Percentiles rank a stretch among this genome's conserved stretches.
Evolutionary conservation across 2,329 filamentous ascomycete species (phyloP).

Genomic region (Fusarium sp.): DNA sequence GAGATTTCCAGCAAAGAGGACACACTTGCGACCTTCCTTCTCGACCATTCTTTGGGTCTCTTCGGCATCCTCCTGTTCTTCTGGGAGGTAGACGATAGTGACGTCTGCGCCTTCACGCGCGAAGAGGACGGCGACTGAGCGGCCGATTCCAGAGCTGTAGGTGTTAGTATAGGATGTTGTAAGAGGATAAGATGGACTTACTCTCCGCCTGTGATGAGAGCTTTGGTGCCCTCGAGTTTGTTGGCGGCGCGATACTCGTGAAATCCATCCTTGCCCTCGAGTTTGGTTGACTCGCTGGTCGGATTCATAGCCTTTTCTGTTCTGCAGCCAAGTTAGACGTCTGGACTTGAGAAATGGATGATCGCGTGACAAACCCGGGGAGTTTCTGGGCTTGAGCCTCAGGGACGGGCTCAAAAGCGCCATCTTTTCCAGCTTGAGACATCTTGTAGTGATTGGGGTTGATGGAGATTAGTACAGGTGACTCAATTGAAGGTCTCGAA

Average conservation of each 20-base stretch:
- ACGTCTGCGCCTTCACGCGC: slow-evolving; percentile 70
- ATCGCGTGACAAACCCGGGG: slow-evolving; percentile 51
- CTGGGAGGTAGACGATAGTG: slow-evolving; percentile 67
- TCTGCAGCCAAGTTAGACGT: slow-evolving; percentile 25
- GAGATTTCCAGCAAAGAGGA: slow-evolving; percentile 63
- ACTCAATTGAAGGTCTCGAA: not conserved
- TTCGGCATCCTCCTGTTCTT: slow-evolving; percentile 69
- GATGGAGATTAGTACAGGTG: not conserved
- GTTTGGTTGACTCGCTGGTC: slow-evolving; percentile 56
- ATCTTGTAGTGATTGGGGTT: slow-evolving; percentile 17
- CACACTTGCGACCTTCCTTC: slow-evolving; percentile 61
- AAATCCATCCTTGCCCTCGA: slow-evolving; percentile 56
- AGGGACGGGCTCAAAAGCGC: slow-evolving; percentile 53
- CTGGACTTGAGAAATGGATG: fast-evolving
- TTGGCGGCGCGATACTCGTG: slow-evolving; percentile 59
- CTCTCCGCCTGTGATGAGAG: slow-evolving; percentile 69
- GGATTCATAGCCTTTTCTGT: slow-evolving; percentile 57
- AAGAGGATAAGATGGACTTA: slow-evolving; percentile 48
- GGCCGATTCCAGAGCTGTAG: slow-evolving; percentile 66
- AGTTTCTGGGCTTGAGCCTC: slow-evolving; percentile 55
- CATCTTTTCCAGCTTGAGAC: slow-evolving; percentile 45
- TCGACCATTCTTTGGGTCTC: slow-evolving; percentile 66
- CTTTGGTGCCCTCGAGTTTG: slow-evolving; percentile 65
- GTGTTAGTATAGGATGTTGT: fast-evolving
- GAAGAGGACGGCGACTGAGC: slow-evolving; percentile 67